Percentiles rank a stretch among this genome's conserved stretches.
Evolutionary conservation across 2,329 filamentous ascomycete genomes (phyloP).

Genomic region (Fusarium circinatum): DNA sequence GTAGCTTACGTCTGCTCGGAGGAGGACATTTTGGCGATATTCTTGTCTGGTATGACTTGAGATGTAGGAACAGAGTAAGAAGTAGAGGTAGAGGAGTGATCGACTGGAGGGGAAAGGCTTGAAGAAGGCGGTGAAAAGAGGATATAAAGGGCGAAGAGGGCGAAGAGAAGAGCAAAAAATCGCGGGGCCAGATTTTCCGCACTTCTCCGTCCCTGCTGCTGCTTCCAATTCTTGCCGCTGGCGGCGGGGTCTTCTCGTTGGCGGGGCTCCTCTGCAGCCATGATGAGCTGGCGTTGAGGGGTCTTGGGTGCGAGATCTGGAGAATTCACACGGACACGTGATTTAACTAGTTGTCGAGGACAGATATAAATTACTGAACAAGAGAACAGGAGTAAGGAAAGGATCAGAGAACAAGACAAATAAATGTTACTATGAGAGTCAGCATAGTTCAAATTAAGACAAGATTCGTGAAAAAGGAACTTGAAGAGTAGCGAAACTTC

Average conservation of each 20-base stretch:
- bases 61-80: conserved; percentile 44
- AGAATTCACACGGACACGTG: conserved; percentile 44
- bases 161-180: conserved; percentile 54
- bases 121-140: conserved; percentile 48
- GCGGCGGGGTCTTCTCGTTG: conserved; percentile 50
- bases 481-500: neutral
- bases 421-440: neutral
- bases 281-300: conserved; percentile 44
- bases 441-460: neutral
- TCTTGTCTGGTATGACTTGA: conserved; percentile 42
- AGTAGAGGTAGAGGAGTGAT: conserved; percentile 40
- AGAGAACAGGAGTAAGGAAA: neutral
- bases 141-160: conserved; percentile 51
- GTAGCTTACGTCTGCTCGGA: conserved; percentile 84
- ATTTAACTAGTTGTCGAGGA: conserved; percentile 21
- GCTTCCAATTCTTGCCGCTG: conserved; percentile 36
- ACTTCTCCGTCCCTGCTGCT: conserved; percentile 44
- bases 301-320: conserved; percentile 21
- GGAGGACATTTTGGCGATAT: conserved; percentile 70
- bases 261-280: conserved; percentile 49
- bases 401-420: neutral
- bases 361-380: neutral
- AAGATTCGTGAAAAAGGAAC: neutral
- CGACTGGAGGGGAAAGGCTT: conserved; percentile 45
- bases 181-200: conserved; percentile 56